Base-by-base conservation (phyloP, 1,139 yeast species). In the Saccharomyces hybrid region DNA sequence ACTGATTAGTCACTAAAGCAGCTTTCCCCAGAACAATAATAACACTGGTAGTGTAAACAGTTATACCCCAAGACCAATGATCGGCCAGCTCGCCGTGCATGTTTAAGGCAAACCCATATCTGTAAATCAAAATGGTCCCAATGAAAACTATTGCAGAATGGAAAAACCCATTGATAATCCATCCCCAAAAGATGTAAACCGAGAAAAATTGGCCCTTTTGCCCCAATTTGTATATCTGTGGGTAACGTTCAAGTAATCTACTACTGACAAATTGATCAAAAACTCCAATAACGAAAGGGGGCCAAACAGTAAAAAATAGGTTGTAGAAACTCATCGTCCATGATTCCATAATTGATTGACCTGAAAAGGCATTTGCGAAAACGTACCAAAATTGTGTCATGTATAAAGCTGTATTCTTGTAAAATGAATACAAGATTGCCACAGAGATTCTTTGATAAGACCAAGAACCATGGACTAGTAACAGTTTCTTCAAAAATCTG, bases 301-400 rank as follows among this genome's bases (percentile, higher is more conserved):
- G 99, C 50, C 89, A 75, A 27, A 88, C 97, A 0, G 99, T 89
- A 72, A 93, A 93, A 56, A 95, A 78, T n/a, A 95, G 97, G 66
- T 95, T 95, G 75, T 93, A 95, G 61, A 88, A 86, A 0, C 99
- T 93, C 67, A 95, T 82, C 0, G 98, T 89, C 99, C 99, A 95
- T 0, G 98, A 91, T 70, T 95, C 99, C 67, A 87, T 88, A 62
- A 95, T 85, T 0, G 97, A 89, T 72, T 93, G 97, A 27, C 99
- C 99, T 27, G 97, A 89, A 67, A 83, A 95, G 11, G 91, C 95
- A 70, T 91, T 93, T 56, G 84, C 79, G 69, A 93, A 93, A 30
- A 91, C 97, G 71, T 80, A 95, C 99, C 99, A 95, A 72, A 95
- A 95, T 73, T 95, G 99, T 2, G 97, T 89, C 97, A 93, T 88